phyloP scores from a whole-genome alignment of 148 eudicot genomes.

The Linanthus parryae region DNA sequence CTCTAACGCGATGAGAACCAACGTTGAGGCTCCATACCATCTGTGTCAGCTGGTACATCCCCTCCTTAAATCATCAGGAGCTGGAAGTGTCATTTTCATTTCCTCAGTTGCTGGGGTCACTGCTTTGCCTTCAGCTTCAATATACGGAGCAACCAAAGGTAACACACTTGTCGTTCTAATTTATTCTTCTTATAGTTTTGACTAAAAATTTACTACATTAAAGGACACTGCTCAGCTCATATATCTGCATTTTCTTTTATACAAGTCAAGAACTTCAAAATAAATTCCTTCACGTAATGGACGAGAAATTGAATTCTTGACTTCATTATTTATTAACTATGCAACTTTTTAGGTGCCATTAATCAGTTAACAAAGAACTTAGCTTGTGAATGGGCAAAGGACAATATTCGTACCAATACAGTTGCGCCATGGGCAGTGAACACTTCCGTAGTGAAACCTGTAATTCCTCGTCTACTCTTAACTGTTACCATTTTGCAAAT shows the following conservation, averaged over 20 bases:
- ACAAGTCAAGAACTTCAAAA: too few relatives aligned
- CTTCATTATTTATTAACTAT: too few relatives aligned
- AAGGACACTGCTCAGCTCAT: too few relatives aligned
- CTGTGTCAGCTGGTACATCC: constrained; percentile 65
- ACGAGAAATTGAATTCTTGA: too few relatives aligned
- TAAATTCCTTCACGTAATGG: too few relatives aligned
- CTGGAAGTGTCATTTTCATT: constrained; percentile 51
- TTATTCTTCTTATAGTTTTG: too few relatives aligned
- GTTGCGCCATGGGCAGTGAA: constrained; percentile 47
- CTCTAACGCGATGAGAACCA: constrained; percentile 42
- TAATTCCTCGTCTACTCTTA: too few relatives aligned
- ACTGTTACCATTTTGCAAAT: too few relatives aligned
- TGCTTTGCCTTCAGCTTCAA: constrained; percentile 49
- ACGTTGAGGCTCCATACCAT: constrained; percentile 62
- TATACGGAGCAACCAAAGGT: constrained; percentile 75
- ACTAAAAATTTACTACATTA: too few relatives aligned
- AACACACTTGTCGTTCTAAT: too few relatives aligned
- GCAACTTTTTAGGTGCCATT: constrained; percentile 73
- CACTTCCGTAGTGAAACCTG: constrained; percentile 34
- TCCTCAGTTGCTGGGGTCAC: constrained; percentile 68
- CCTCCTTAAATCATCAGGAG: constrained; percentile 48
- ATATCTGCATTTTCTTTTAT: too few relatives aligned
- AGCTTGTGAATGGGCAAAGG: constrained; percentile 80
- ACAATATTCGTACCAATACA: constrained; percentile 50
- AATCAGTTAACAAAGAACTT: constrained; percentile 60